Evolutionary conservation across 176 grass and related monocot species (phyloP).

Genomic region (Elaeis guineensis): DNA sequence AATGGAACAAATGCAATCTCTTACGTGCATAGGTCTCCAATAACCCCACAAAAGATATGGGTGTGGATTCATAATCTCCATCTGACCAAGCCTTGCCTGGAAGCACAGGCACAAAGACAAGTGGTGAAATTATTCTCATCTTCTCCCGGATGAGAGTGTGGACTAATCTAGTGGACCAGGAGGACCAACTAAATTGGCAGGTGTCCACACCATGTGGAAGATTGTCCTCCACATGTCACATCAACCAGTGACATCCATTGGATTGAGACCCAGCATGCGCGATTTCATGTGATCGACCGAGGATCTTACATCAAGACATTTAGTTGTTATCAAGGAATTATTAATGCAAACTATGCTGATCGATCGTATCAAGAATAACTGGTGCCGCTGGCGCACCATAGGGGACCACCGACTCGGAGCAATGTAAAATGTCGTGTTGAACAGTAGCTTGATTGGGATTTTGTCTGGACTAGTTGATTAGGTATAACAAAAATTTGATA

Average conservation of each 20-base stretch:
- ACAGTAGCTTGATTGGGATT: conserved; percentile 18
- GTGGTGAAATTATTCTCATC: background rate
- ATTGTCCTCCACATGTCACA: background rate
- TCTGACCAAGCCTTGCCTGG: background rate
- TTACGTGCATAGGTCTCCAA: background rate
- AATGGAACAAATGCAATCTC: no score
- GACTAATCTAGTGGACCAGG: no score
- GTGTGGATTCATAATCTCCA: background rate
- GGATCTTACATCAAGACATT: no score
- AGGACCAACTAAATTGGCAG: background rate
- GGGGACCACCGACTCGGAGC: background rate
- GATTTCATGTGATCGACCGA: background rate
- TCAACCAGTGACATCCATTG: background rate
- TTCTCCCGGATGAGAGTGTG: no score
- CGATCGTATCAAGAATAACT: background rate
- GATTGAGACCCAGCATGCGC: background rate
- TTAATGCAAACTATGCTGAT: background rate
- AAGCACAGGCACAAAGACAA: background rate
- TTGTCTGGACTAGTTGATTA: conserved; percentile 9
- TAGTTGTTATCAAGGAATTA: no score
- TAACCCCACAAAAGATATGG: background rate
- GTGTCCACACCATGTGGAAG: background rate
- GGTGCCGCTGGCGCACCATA: no score
- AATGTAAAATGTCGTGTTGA: background rate
- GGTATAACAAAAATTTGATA: background rate